Percentiles rank a stretch among this genome's conserved stretches.
phyloP scores from a whole-genome alignment of 768 basidiomycete genomes.

The Serendipita sp. region DNA sequence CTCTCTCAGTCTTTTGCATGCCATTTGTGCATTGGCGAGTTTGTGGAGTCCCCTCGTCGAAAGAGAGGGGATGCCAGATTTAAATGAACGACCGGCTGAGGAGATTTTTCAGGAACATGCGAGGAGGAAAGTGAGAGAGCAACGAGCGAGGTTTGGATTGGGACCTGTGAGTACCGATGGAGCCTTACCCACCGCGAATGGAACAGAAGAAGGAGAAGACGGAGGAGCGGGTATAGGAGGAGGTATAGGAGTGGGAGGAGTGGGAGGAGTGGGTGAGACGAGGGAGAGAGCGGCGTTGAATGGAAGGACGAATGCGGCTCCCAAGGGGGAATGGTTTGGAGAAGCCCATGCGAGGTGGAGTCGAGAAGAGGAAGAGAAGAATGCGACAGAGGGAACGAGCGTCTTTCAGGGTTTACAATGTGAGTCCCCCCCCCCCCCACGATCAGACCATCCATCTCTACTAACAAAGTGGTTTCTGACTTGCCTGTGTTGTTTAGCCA shows the following conservation, averaged over 20 bases:
- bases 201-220: neutral
- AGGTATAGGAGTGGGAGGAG: too few relatives aligned
- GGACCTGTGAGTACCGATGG: neutral
- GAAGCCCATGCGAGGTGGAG: conserved; percentile 46
- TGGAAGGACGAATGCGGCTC: neutral
- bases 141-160: neutral
- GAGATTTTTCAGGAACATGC: conserved; percentile 38
- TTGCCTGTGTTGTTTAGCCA: conserved; percentile 36
- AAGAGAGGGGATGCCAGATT: conserved; percentile 36
- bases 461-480: conserved; percentile 24
- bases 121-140: conserved; percentile 20
- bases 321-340: conserved; percentile 30
- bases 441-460: neutral
- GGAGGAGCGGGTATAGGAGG: too few relatives aligned
- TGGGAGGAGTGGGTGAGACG: conserved; percentile 11
- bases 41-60: conserved; percentile 55
- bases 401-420: conserved; percentile 49
- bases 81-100: conserved; percentile 28
- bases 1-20: conserved; percentile 52
- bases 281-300: conserved; percentile 24
- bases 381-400: conserved; percentile 35
- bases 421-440: conserved; percentile 13
- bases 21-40: conserved; percentile 71
- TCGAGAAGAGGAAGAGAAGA: conserved; percentile 31
- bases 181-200: neutral